Evolutionary conservation across 805 yeast species (phyloP), one percentile per base, ranked within the genome.

Genomic region (Metschnikowia peoriensis): DNA sequence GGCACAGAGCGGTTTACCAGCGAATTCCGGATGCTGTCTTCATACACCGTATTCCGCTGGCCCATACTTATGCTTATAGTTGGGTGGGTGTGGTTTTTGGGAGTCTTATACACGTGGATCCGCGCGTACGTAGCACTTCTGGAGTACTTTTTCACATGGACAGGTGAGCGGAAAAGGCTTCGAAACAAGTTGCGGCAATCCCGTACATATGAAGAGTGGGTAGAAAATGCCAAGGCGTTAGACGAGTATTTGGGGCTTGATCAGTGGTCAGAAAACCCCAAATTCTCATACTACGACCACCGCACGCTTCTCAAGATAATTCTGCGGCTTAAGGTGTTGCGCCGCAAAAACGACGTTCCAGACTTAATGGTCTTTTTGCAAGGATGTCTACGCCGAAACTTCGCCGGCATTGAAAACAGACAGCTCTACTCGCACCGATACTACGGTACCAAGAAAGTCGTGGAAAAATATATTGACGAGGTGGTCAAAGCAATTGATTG

Each of bases 381-480:
- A 57, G 83, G 83, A 4, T 86, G 92, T 59, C 66, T 88, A 28
- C 85, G 85, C 62, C 76, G 82, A 47, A 88, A 88, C 62, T 88
- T 87, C 70, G 91, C 90, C 3, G 94, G 94, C 1, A 83, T 83
- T 3, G 93, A 87, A 64, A 86, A 86, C 61, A 80, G 88, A 35
- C 76, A 80, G 51, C 71, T 88, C 28, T 88, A 87, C 61, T 83
- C 89, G 4, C 91, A 87, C 66, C 73, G 88, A 44, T 85, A 87
- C 65, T 86, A 81, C 61, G 94, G 94, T 10, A 86, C 96, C 0
- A 88, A 88, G 63, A 62, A 71, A 8, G 64, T 85, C 27, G 82
- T 88, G 32, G 79, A 77, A 37, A 71, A 72, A 44, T 86, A 83
- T 66, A 79, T 83, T 49, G 58, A 63, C 0, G 83, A 83, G 60